Evolutionary conservation across 1,284 basidiomycete species (phyloP).

Genomic region (Thecaphora thlaspeos): DNA sequence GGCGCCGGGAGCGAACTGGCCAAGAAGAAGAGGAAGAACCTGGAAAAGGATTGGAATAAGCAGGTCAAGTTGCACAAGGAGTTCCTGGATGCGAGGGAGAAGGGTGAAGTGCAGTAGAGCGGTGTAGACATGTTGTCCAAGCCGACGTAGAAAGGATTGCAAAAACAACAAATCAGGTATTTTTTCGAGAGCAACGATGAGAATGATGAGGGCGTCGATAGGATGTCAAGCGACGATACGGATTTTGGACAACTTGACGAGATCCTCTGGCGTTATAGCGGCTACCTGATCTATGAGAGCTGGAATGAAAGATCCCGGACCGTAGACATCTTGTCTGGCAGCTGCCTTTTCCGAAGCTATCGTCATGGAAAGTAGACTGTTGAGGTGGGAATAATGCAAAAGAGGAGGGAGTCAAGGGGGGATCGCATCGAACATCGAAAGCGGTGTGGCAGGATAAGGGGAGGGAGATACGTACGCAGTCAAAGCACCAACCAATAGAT

Average conservation of each 20-base stretch:
- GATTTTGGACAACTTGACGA: slow-evolving; percentile 13
- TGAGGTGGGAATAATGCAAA: slow-evolving; percentile 49
- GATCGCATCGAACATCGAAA: slow-evolving; percentile 3
- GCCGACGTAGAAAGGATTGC: no score
- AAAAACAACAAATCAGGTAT: no score
- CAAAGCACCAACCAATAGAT: slow-evolving; percentile 47
- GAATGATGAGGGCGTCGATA: neutral
- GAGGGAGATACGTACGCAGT: slow-evolving; percentile 2
- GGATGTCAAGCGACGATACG: slow-evolving; percentile 6
- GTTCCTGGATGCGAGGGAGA: slow-evolving; percentile 46
- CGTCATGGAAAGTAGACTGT: slow-evolving; percentile 72
- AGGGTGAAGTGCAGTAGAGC: slow-evolving; percentile 39
- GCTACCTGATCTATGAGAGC: slow-evolving; percentile 78
- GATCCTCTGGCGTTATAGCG: slow-evolving; percentile 12
- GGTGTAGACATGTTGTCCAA: no score
- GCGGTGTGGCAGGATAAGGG: neutral
- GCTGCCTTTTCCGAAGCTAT: slow-evolving; percentile 81
- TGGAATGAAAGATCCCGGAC: slow-evolving; percentile 82
- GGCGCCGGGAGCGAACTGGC: slow-evolving; percentile 78
- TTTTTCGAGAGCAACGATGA: no score
- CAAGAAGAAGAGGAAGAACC: slow-evolving; percentile 78
- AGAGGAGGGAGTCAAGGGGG: slow-evolving; percentile 1
- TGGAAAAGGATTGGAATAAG: slow-evolving; percentile 72
- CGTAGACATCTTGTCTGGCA: slow-evolving; percentile 68
- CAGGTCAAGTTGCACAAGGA: slow-evolving; percentile 62